Evolutionary conservation across 2,329 filamentous ascomycete species (phyloP).

Genomic region (Colletotrichum filicis): DNA sequence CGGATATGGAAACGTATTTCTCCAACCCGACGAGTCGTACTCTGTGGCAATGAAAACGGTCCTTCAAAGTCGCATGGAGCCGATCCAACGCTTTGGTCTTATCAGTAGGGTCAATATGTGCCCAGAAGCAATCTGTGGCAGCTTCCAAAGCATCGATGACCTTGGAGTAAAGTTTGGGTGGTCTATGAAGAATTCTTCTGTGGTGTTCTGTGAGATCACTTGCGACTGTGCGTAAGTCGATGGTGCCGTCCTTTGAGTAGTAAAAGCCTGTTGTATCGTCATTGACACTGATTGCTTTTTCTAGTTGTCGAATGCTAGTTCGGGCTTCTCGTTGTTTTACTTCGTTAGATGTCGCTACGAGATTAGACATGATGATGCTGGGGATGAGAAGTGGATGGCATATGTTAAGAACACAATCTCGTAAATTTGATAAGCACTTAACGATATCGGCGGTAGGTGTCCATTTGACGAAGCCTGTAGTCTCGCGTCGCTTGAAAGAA

Average conservation of each 20-base stretch:
- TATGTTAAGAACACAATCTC: conserved; percentile 33
- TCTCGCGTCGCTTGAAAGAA: not conserved
- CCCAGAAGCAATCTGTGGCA: not conserved
- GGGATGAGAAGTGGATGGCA: conserved; percentile 69
- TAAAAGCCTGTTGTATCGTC: not conserved
- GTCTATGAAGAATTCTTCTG: not conserved
- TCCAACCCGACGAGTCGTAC: not conserved
- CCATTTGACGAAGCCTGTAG: not conserved
- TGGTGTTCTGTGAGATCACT: not conserved
- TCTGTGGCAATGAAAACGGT: not conserved
- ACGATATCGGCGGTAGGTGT: not conserved
- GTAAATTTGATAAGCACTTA: not conserved
- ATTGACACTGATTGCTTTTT: conserved; percentile 63
- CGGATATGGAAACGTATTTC: not conserved
- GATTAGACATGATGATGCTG: conserved; percentile 66
- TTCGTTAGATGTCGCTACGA: conserved; percentile 65
- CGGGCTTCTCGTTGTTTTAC: conserved; percentile 69
- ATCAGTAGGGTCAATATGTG: not conserved
- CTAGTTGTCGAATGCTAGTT: conserved; percentile 71
- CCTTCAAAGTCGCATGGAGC: not conserved
- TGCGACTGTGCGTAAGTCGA: not conserved
- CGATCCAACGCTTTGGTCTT: not conserved
- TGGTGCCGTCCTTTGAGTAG: not conserved
- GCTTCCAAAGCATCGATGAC: not conserved
- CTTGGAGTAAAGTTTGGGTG: not conserved